Percentiles rank a stretch among this genome's conserved stretches.
Evolutionary conservation across 129 eudicot genomes (phyloP).

Genomic region (Escallonia rubra): DNA sequence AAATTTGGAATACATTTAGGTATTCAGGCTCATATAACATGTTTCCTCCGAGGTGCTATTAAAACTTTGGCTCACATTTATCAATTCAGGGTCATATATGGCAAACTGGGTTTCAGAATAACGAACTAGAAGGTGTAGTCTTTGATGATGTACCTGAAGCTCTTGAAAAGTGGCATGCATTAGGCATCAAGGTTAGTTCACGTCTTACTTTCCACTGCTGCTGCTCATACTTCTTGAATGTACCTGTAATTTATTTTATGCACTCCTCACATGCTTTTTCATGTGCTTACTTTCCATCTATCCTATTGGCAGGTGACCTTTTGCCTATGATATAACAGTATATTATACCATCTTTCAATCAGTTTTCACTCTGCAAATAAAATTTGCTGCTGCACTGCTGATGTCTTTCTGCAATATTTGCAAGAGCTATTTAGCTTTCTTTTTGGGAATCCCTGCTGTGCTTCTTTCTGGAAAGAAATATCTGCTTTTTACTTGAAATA

Average conservation of each 20-base stretch:
- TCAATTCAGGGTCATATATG: constrained; percentile 86
- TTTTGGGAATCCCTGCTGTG: too few species aligned
- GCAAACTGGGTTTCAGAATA: constrained; percentile 80
- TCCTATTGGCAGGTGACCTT: neutral
- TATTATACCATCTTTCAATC: neutral
- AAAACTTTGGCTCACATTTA: constrained; percentile 16
- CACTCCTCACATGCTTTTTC: too few species aligned
- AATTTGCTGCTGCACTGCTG: neutral
- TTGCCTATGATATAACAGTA: neutral
- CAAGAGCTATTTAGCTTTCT: too few species aligned
- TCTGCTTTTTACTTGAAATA: too few species aligned
- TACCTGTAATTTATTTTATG: too few species aligned
- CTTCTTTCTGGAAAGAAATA: too few species aligned
- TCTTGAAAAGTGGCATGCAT: constrained; percentile 87
- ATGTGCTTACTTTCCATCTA: too few species aligned
- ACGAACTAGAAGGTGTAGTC: constrained; percentile 73
- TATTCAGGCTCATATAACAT: too few species aligned
- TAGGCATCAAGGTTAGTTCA: constrained; percentile 65
- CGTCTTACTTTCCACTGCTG: neutral
- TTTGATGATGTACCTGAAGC: constrained; percentile 93
- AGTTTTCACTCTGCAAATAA: neutral
- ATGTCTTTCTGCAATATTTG: too few species aligned
- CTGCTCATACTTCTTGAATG: too few species aligned
- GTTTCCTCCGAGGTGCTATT: constrained; percentile 1
- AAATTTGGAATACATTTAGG: too few species aligned